These are phyloP conservation scores for Flaveria bidentis DNA, from an alignment of 129 eudicot species.

Conservation along the genomic window DNA sequence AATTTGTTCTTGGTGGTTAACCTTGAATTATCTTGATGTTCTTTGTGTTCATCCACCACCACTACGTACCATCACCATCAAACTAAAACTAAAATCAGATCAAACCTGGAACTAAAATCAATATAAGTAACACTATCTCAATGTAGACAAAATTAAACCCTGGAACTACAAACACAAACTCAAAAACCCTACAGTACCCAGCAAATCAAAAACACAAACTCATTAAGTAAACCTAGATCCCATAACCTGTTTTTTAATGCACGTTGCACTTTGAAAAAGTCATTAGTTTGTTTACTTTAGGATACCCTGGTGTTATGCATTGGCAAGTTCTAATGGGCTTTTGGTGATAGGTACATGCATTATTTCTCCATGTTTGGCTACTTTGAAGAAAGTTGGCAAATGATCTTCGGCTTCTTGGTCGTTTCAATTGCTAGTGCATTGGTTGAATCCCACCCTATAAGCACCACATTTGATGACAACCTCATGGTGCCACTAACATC, in stretches of 20 bases:
- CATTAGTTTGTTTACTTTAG: not conserved
- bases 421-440: conserved; percentile 60
- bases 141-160: not conserved
- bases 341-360: conserved; percentile 69
- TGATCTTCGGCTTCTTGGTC: conserved; percentile 61
- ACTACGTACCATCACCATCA: not conserved
- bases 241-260: not conserved
- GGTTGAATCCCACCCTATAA: conserved; percentile 90
- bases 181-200: not conserved
- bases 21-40: not conserved
- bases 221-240: not conserved
- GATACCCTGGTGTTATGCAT: not conserved
- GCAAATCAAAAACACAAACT: not conserved
- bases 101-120: not conserved
- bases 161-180: not conserved
- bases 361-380: conserved; percentile 82
- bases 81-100: not conserved
- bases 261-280: not conserved
- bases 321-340: conserved; percentile 18
- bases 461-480: conserved; percentile 85
- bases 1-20: not conserved
- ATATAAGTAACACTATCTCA: not conserved
- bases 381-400: conserved; percentile 61
- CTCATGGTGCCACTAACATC: conserved; percentile 78
- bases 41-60: not conserved